Evolutionary conservation across 108 stramenopile genomes (phyloP).

Genomic region (Chaetoceros muelleri): DNA sequence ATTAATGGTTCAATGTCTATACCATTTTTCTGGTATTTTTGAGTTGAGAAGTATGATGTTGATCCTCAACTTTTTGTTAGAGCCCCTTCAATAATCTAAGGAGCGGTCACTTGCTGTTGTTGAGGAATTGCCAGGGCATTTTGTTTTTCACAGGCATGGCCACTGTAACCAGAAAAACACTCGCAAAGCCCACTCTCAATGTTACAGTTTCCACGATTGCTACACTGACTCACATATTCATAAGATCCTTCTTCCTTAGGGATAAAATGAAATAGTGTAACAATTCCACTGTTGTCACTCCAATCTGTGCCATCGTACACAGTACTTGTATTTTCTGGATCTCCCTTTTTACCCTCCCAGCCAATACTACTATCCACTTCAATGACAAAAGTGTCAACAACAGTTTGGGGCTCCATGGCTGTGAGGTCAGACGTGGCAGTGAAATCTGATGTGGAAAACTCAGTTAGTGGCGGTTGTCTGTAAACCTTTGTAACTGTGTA

Average conservation of each 20-base stretch:
- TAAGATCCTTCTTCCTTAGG: conserved; percentile 33
- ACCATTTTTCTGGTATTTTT: too few species aligned
- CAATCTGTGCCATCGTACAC: conserved; percentile 13
- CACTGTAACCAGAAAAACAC: conserved; percentile 59
- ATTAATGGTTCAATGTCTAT: too few species aligned
- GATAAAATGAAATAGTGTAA: conserved; percentile 47
- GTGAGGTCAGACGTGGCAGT: conserved; percentile 25
- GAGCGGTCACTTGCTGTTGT: too few species aligned
- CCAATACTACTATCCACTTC: conserved; percentile 41
- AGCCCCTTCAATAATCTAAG: too few species aligned
- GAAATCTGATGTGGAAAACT: conserved; percentile 15
- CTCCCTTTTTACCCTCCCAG: conserved; percentile 39
- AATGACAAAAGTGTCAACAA: conserved; percentile 42
- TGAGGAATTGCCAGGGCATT: too few species aligned
- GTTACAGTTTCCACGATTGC: conserved; percentile 47
- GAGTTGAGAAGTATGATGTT: too few species aligned
- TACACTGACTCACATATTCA: conserved; percentile 49
- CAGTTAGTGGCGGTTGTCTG: conserved; percentile 6
- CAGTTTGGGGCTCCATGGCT: conserved; percentile 8
- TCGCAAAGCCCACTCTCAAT: conserved; percentile 29
- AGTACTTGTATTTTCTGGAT: conserved; percentile 23
- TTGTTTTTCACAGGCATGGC: background rate
- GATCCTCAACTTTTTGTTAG: too few species aligned
- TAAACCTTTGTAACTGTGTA: conserved; percentile 42
- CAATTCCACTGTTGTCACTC: conserved; percentile 36